These are phyloP conservation scores for Haematococcus lacustris DNA, from an alignment of 139 green algal species.

Conservation along the genomic window DNA sequence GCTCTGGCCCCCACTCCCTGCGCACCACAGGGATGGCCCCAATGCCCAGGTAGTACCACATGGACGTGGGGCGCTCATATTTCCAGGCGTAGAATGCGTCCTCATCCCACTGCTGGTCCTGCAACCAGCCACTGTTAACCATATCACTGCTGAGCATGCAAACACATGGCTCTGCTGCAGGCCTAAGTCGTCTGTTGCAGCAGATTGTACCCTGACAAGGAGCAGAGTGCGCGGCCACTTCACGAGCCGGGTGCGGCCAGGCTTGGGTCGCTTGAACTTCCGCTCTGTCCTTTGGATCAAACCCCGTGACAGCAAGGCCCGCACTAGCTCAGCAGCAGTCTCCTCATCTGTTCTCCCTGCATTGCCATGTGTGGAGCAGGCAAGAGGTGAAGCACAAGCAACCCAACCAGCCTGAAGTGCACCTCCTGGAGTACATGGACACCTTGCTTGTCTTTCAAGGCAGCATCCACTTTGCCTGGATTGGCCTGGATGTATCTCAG, in stretches of 20 bases:
- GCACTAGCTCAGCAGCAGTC: conserved; percentile 22
- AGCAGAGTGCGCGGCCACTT: conserved; percentile 37
- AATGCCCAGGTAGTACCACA: conserved; percentile 45
- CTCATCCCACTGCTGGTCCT: conserved; percentile 50
- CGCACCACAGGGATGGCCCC: conserved; percentile 17
- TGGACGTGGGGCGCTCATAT: conserved; percentile 56
- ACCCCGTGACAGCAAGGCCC: conserved; percentile 12
- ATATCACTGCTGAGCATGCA: no score
- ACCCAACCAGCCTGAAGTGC: background rate
- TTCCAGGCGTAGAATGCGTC: conserved; percentile 64
- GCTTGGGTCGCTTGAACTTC: conserved; percentile 40
- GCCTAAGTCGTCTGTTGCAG: no score
- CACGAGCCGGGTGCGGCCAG: conserved; percentile 29
- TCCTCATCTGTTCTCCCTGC: conserved; percentile 22
- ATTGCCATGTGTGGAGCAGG: no score
- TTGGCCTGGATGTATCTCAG: conserved; percentile 18
- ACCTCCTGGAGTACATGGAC: no score
- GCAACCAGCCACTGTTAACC: background rate
- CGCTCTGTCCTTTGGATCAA: conserved; percentile 26
- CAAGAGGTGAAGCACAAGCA: background rate
- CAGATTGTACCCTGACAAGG: conserved; percentile 16
- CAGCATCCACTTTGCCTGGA: conserved; percentile 23
- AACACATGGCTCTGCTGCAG: no score
- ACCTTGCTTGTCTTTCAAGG: background rate
- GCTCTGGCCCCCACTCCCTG: background rate